Base-by-base conservation (phyloP, 768 basidiomycete species). In the Amanita rubescens region DNA sequence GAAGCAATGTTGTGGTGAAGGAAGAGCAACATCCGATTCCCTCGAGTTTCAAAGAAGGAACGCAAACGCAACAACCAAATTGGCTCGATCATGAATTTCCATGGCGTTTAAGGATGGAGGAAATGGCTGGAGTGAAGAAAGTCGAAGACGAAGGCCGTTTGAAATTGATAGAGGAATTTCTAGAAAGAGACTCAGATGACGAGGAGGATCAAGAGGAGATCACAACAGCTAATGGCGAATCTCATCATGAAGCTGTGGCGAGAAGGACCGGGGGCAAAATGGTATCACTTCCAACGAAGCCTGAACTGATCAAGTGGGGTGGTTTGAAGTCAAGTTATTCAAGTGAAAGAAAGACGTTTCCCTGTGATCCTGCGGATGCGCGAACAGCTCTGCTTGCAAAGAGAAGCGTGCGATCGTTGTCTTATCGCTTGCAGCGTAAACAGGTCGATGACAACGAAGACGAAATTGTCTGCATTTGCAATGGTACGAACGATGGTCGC, bases 41-140 rank as follows among this genome's bases (percentile, higher is more conserved):
- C 17, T 63, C 3, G 55, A 58, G 15, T 58, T 57, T 46, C 51
- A 57, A 17, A 34, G 67, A 67, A n/a, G 57, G 62, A 4, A 45
- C 63, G 1, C 76, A 78, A 33, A 76, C 63, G 1, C 76, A 78
- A 33, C 76, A 68, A 50, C 85, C 87, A 9, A 84, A 87, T 62
- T 91, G 90, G 89, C 84, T 84, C 6, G 90, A 92, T 60, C 58
- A 72, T 7, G 81, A 82, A 66, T 90, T 90, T 61, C 89, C 90
- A 19, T 92, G 89, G 90, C 77, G 77, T 46, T 63, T 84, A 58
- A 73, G 82, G 51, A 73, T 70, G n/a, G 74, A 79, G 57, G 77
- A 84, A 63, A 74, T 77, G 30, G 69, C 71, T 20, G 78, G 81
- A 46, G 58, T 73, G 43, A 72, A 73, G 20, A 78, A 76, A 60